Base-by-base conservation (phyloP, 1,139 yeast species). In the Scheffersomyces segobiensis region DNA sequence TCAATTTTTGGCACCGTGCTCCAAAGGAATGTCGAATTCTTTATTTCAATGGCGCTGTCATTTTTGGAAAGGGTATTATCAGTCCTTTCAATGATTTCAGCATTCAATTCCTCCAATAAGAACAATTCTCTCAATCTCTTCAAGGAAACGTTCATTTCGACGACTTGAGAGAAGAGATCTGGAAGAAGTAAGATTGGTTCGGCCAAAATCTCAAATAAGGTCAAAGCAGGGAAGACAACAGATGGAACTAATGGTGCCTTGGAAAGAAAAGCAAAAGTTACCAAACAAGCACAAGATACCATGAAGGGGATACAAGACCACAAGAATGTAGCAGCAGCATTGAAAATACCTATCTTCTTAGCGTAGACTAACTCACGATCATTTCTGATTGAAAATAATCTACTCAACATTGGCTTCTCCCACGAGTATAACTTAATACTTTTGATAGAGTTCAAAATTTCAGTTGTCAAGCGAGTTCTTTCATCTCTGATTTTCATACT, bases 401-500 rank as follows among this genome's bases (percentile, higher is more conserved):
- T 70, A 24, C 67, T 64, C 61, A 78, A 63, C 77, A 78, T 76
- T 19, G 83, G 81, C 46, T 63, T 60, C 58, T 77, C 81, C 81
- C 81, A 77, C 5, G 79, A 74, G 60, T 77, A 77, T 52, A 77
- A 71, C 58, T 79, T 79, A 60, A 79, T 71, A 53, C 78, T 75
- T 58, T 78, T 79, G 22, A 78, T 75, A 2, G 81, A 73, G 54
- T 69, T 73, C 54, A 79, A 71, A 49, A 79, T 76, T 63, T 79
- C 83, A 24, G 77, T 73, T 32, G 77, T 75, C 55, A 78, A 67
- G 47, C 76, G 70, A 0, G 78, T 72, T 67, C 83, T 71, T 19
- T 71, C 70, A 63, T 78, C 82, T 62, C 72, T 77, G 56, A 67
- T 67, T 55, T 70, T 70, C 75, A 75, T 69, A 53, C 67, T 66